Evolutionary conservation across 2,329 filamentous ascomycete species (phyloP).

Genomic region (Dryadomyces quercus-mongolicae): DNA sequence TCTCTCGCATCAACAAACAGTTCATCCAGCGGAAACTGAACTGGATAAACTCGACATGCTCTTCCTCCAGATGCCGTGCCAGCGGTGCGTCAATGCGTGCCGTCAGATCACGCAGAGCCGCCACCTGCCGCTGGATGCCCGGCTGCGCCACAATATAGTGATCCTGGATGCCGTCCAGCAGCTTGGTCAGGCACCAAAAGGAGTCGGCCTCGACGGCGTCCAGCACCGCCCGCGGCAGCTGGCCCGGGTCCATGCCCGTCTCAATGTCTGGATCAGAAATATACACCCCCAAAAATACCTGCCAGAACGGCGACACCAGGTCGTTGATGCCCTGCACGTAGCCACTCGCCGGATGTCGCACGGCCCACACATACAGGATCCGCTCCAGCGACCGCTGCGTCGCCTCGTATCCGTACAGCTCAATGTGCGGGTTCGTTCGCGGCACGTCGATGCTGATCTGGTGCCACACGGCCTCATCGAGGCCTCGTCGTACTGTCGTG

Average conservation of each 20-base stretch:
- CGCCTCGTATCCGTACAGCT: conserved; percentile 89
- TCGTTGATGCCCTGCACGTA: conserved; percentile 99
- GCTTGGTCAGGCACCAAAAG: conserved; percentile 96
- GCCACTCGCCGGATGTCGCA: conserved; percentile 89
- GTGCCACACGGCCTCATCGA: conserved; percentile 98
- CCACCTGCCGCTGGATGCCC: conserved; percentile 88
- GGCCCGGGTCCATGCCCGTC: conserved; percentile 90
- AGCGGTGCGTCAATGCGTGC: conserved; percentile 75
- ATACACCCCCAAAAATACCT: conserved; percentile 90
- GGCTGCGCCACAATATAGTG: conserved; percentile 98
- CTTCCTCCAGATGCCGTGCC: conserved; percentile 77
- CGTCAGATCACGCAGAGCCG: conserved; percentile 78
- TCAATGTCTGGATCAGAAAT: conserved; percentile 91
- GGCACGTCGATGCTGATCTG: conserved; percentile 98
- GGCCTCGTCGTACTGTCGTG: conserved; percentile 18
- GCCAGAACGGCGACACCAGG: conserved; percentile 93
- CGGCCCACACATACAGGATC: conserved; percentile 95
- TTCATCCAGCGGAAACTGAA: conserved; percentile 99
- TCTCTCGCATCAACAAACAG: conserved; percentile 92
- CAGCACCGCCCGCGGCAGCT: conserved; percentile 77
- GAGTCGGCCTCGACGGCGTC: conserved; percentile 96
- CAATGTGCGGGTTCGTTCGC: conserved; percentile 88
- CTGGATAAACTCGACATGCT: conserved; percentile 96
- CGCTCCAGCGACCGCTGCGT: conserved; percentile 89
- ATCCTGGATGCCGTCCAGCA: conserved; percentile 97